phyloP scores from a whole-genome alignment of 2,329 filamentous ascomycete species.

The Trichoderma sp. region DNA sequence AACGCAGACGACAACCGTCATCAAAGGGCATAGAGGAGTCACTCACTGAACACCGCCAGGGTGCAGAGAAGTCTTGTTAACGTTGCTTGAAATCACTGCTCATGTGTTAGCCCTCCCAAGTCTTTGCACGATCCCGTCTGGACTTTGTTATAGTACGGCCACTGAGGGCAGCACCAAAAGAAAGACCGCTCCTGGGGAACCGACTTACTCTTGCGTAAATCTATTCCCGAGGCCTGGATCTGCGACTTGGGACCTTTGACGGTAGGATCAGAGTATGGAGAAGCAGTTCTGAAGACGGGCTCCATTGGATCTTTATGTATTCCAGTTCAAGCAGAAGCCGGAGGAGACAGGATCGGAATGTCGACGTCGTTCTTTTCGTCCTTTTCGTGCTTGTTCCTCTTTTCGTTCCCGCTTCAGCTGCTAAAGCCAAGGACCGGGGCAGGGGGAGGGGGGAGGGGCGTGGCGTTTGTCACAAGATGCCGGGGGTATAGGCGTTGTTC shows the following conservation, averaged over 20 bases:
- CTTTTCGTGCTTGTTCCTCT: neutral
- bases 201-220: slow-evolving; percentile 49
- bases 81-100: slow-evolving; percentile 55
- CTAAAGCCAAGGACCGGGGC: slow-evolving; percentile 22
- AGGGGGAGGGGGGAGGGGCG: slow-evolving; percentile 16
- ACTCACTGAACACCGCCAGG: slow-evolving; percentile 87
- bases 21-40: neutral
- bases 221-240: slow-evolving; percentile 43
- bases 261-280: slow-evolving; percentile 45
- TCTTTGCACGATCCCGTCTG: slow-evolving; percentile 3
- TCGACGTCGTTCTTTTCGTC: neutral
- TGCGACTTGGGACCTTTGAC: slow-evolving; percentile 46
- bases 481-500: neutral
- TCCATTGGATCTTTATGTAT: slow-evolving; percentile 47
- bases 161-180: neutral
- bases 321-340: slow-evolving; percentile 33
- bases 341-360: slow-evolving; percentile 20
- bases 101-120: slow-evolving; percentile 27
- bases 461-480: slow-evolving; percentile 16
- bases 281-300: slow-evolving; percentile 44
- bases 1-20: neutral
- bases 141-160: neutral
- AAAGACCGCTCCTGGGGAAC: neutral
- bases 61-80: slow-evolving; percentile 94
- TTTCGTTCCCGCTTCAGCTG: slow-evolving; percentile 17